A percentile compares a stretch with the other conserved stretches of the same genome.
phyloP scores from a whole-genome alignment of 208 protist genomes.

The Hexamita inflata region DNA sequence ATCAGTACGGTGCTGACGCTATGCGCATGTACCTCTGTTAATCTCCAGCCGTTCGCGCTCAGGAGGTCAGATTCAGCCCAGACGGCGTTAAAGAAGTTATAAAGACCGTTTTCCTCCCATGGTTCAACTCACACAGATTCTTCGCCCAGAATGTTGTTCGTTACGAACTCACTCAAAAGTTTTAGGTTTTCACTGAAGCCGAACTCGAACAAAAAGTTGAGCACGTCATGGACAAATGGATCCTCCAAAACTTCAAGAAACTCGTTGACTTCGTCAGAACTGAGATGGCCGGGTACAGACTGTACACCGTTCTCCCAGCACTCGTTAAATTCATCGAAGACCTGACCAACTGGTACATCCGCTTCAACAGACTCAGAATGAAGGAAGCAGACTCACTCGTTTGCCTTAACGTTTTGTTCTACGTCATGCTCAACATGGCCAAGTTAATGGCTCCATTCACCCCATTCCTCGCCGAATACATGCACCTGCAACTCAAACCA shows the following conservation, averaged over 20 bases:
- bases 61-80: constrained; percentile 77
- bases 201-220: constrained; percentile 12
- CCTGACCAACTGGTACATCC: constrained; percentile 97
- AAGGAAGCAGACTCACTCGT: constrained; percentile 44
- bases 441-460: constrained; percentile 87
- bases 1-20: constrained; percentile 85
- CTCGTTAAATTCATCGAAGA: constrained; percentile 85
- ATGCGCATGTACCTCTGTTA: constrained; percentile 97
- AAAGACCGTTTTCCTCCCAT: constrained; percentile 89
- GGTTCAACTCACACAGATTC: constrained; percentile 91
- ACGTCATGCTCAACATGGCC: constrained; percentile 65
- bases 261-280: constrained; percentile 74
- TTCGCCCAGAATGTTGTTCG: constrained; percentile 77
- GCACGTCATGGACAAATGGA: constrained; percentile 62
- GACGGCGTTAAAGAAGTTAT: constrained; percentile 78
- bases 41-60: constrained; percentile 90
- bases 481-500: constrained; percentile 84
- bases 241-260: constrained; percentile 70
- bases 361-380: constrained; percentile 41
- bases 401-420: constrained; percentile 65
- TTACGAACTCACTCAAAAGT: constrained; percentile 43
- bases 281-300: constrained; percentile 84
- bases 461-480: constrained; percentile 87
- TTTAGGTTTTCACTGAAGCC: constrained; percentile 28
- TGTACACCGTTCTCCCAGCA: constrained; percentile 93